Base-by-base conservation (phyloP, 2,329 filamentous ascomycete genomes). In the Ophiocordyceps camponoti-leonardi region DNA sequence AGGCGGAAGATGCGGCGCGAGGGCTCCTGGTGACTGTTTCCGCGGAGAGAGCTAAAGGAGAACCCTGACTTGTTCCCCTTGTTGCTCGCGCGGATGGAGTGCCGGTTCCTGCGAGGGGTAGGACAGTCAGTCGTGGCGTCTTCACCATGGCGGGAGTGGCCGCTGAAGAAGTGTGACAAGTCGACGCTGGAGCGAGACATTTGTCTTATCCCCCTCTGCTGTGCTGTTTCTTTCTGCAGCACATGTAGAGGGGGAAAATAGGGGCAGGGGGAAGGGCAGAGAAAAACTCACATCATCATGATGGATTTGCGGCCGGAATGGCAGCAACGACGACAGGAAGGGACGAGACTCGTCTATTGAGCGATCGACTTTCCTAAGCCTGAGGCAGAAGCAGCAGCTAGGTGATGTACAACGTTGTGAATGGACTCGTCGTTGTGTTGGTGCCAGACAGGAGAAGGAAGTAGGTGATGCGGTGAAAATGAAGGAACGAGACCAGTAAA, bases 1-100 rank as follows among this genome's bases (percentile, higher is more conserved):
- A 98, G 75, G 55, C 82, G 83, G 72, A 81, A 93, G 44, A 98
- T 79, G 60, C 82, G 85, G 63, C 85, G 86, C 55, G 85, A 87
- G 26, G 95, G 76, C 62, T 95, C 87, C 5, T 88, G 86, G 60
- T 94, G 86, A 54, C 82, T 75, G 43, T 81, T 77, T 46, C 86
- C 86, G 44, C 90, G 86, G 46, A 98, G 78, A 19, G 86, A 92
- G 52, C 77, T 79, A 68, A 96, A 83, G 48, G 80, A 83, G 68
- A 96, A 94, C 57, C 79, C 57, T 42, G 60, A 56, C 19, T 37
- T 37, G 14, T 18, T n/a, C 14, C 33, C 33, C 33, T 37, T 37
- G 16, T 37, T 16, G 49, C 81, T 83, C 54, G 22, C 22, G 22
- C 83, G 81, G 57, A 85, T 76, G 28, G 82, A 86, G 49, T 86